Evolutionary conservation across 371 early-diverging fungal species (phyloP).

Genomic region (Apophysomyces sp.): DNA sequence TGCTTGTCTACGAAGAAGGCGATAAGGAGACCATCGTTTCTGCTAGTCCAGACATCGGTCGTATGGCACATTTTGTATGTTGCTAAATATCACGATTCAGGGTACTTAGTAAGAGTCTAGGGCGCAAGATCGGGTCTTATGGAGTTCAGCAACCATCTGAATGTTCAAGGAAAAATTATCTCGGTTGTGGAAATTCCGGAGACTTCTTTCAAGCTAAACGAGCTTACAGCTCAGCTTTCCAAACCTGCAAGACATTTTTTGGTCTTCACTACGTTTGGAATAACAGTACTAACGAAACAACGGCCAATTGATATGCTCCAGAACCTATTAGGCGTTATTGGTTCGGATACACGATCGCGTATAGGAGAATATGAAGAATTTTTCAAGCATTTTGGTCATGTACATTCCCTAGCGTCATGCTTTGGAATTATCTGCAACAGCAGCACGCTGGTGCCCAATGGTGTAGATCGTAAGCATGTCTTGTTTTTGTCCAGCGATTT

Average conservation of each 20-base stretch:
- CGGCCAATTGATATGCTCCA: conserved; percentile 79
- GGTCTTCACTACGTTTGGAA: conserved; percentile 77
- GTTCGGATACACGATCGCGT: conserved; percentile 15
- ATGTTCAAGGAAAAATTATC: conserved; percentile 78
- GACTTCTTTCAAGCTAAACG: conserved; percentile 45
- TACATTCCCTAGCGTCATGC: conserved; percentile 66
- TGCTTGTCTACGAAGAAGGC: conserved; percentile 60
- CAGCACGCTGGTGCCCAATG: conserved; percentile 2
- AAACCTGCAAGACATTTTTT: conserved; percentile 64
- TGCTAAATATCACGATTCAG: no score
- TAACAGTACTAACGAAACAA: conserved; percentile 65
- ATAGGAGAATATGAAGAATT: conserved; percentile 53
- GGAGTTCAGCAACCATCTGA: conserved; percentile 21
- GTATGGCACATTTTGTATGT: conserved; percentile 29
- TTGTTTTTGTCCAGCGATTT: not conserved
- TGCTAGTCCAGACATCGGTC: conserved; percentile 62
- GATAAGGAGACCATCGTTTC: conserved; percentile 65
- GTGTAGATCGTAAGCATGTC: conserved; percentile 7
- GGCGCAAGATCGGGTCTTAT: conserved; percentile 9
- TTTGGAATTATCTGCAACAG: conserved; percentile 53
- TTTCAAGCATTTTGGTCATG: conserved; percentile 55
- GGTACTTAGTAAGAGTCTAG: not conserved
- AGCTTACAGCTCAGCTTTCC: conserved; percentile 59
- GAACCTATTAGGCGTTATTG: conserved; percentile 34
- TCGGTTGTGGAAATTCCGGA: conserved; percentile 61